These are phyloP conservation scores for Candida mattraensis DNA, from an alignment of 805 yeast genomes.

Conservation along the genomic window DNA sequence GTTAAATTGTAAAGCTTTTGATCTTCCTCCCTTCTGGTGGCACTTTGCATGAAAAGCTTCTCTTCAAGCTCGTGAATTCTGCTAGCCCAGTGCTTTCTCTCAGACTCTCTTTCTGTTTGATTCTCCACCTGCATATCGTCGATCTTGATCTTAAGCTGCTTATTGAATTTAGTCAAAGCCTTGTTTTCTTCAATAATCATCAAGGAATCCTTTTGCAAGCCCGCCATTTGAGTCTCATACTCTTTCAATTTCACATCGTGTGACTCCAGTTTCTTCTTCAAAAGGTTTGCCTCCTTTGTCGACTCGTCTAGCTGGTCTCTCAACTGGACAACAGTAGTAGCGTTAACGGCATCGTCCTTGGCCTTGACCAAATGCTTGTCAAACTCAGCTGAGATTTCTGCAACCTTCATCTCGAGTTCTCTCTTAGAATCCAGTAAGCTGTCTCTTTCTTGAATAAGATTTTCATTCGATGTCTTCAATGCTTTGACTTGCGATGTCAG, in stretches of 20 bases:
- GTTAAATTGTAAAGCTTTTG: constrained; percentile 51
- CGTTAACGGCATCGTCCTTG: constrained; percentile 32
- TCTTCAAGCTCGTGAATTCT: constrained; percentile 54
- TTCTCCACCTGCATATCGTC: constrained; percentile 47
- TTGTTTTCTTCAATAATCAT: constrained; percentile 67
- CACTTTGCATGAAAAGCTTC: constrained; percentile 47
- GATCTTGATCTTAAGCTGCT: constrained; percentile 47
- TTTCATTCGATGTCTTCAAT: constrained; percentile 58
- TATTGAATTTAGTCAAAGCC: constrained; percentile 55
- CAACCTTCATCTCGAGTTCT: constrained; percentile 44
- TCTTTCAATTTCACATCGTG: constrained; percentile 24
- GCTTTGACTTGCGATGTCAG: constrained; percentile 53
- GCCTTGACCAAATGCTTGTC: constrained; percentile 36
- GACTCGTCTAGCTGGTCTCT: constrained; percentile 37
- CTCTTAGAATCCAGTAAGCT: constrained; percentile 51
- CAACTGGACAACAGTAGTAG: constrained; percentile 30
- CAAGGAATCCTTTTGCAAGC: constrained; percentile 51
- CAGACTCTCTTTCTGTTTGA: constrained; percentile 51
- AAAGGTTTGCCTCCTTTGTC: constrained; percentile 29
- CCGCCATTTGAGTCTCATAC: constrained; percentile 30
- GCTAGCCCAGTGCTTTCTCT: constrained; percentile 55
- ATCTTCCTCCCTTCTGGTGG: constrained; percentile 49
- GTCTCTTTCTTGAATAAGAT: constrained; percentile 63
- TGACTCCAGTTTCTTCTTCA: constrained; percentile 32
- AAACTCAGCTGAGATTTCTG: constrained; percentile 41